Conservation (phyloP, 2,329 filamentous ascomycete genomes). For the Penicillium sp. region DNA sequence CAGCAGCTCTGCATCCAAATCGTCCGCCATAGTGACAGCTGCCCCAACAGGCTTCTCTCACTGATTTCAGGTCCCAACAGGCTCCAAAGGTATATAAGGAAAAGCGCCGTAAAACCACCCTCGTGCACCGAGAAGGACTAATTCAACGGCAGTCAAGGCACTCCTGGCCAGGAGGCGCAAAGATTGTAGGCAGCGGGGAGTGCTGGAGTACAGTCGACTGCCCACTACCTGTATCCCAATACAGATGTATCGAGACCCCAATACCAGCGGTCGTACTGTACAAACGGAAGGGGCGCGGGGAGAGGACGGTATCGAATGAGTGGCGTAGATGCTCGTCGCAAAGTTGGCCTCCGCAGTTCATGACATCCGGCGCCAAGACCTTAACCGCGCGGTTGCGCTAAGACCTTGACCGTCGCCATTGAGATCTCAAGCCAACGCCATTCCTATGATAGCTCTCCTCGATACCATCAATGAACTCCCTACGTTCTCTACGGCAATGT, state of each 20-base stretch:
- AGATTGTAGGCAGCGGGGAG: slow-evolving; percentile 8
- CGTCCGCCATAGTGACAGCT: slow-evolving; percentile 63
- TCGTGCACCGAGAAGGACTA: too few species aligned
- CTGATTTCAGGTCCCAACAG: neutral
- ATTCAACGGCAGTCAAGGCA: neutral
- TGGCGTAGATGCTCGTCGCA: slow-evolving; percentile 16
- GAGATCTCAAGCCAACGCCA: neutral
- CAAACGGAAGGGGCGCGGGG: slow-evolving; percentile 13
- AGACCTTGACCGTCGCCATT: slow-evolving; percentile 2
- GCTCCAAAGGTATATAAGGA: too few species aligned
- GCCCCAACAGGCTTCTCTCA: neutral
- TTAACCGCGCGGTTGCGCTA: slow-evolving; percentile 33
- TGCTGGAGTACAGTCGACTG: slow-evolving; percentile 6
- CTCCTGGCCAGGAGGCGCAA: slow-evolving; percentile 25
- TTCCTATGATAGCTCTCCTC: neutral
- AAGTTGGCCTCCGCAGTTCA: slow-evolving; percentile 28
- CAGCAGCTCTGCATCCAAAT: slow-evolving; percentile 89
- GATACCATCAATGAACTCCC: slow-evolving; percentile 22
- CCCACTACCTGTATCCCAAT: slow-evolving; percentile 4
- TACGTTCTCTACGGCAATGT: slow-evolving; percentile 23
- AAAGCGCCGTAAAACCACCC: too few species aligned
- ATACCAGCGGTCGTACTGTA: slow-evolving; percentile 5
- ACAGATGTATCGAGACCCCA: neutral
- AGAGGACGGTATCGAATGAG: slow-evolving; percentile 19
- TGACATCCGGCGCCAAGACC: slow-evolving; percentile 35